Evolutionary conservation across 1,284 basidiomycete species (phyloP).

Genomic region (Vanrija sp.): DNA sequence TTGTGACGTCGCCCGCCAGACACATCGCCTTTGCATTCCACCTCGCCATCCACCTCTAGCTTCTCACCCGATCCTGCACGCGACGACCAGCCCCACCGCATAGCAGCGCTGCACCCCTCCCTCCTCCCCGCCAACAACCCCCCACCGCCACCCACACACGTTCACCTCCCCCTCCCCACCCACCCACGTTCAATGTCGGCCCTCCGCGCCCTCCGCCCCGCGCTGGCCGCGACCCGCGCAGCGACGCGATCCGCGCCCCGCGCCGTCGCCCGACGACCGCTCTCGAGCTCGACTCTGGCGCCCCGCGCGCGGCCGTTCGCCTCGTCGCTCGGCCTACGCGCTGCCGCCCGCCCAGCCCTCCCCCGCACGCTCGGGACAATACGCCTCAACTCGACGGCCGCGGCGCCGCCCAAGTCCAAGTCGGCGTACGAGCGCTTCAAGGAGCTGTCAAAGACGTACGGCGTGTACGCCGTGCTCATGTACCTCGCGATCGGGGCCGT

Average conservation of each 20-base stretch:
- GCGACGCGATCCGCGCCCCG: no score
- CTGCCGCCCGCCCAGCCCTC: not conserved
- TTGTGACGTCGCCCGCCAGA: not conserved
- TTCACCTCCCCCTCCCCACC: not conserved
- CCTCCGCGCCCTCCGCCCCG: not conserved
- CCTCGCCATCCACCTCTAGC: not conserved
- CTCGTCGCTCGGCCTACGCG: not conserved
- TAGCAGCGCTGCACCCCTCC: not conserved
- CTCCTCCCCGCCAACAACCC: not conserved
- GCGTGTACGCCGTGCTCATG: slow-evolving; percentile 85
- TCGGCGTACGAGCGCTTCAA: slow-evolving; percentile 59
- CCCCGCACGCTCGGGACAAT: not conserved
- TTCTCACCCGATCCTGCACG: not conserved
- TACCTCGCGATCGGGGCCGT: slow-evolving; percentile 67
- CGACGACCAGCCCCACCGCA: not conserved
- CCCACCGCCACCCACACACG: no score
- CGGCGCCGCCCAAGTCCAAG: not conserved
- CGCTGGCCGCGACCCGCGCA: not conserved
- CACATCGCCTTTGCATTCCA: not conserved
- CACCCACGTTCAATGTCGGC: not conserved
- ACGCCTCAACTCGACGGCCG: not conserved
- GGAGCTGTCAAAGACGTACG: slow-evolving; percentile 82
- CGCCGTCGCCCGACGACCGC: not conserved
- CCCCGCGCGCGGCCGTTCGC: not conserved
- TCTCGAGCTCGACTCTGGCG: not conserved